Percentiles rank a stretch among this genome's conserved stretches.
phyloP scores from a whole-genome alignment of 768 basidiomycete species.

The Paxillus ammoniavirescens region DNA sequence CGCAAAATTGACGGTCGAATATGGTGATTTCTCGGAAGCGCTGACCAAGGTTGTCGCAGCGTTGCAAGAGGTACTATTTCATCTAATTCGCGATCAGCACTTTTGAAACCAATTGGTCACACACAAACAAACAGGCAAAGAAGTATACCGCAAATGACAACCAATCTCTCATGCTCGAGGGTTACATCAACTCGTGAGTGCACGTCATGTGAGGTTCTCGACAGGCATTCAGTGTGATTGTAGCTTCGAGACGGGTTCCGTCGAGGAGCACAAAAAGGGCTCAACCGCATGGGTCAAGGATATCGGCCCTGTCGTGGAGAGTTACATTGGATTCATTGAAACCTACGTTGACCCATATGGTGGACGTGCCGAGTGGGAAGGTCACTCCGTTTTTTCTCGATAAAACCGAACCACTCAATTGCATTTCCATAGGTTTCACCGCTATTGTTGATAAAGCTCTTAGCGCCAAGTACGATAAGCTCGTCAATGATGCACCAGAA shows the following conservation, averaged over 20 bases:
- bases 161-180: constrained; percentile 70
- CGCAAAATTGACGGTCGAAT: constrained; percentile 61
- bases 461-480: constrained; percentile 75
- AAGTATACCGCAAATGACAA: constrained; percentile 72
- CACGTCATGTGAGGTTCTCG: neutral
- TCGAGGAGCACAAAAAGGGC: constrained; percentile 75
- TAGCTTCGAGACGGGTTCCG: constrained; percentile 73
- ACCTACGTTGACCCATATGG: constrained; percentile 90
- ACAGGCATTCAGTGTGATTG: neutral
- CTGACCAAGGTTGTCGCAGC: constrained; percentile 54
- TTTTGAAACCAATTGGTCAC: neutral
- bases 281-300: constrained; percentile 86
- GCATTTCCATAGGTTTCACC: constrained; percentile 62
- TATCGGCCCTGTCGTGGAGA: constrained; percentile 83
- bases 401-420: neutral
- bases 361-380: constrained; percentile 93
- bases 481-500: constrained; percentile 75
- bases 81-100: neutral
- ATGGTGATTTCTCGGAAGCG: constrained; percentile 68
- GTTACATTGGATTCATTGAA: constrained; percentile 85
- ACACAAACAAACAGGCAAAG: constrained; percentile 50
- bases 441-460: constrained; percentile 85
- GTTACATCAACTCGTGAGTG: constrained; percentile 74
- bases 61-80: constrained; percentile 52
- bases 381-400: constrained; percentile 31